These are phyloP conservation scores for Scleroderma citrinum DNA, from an alignment of 768 basidiomycete species.

Conservation along the genomic window DNA sequence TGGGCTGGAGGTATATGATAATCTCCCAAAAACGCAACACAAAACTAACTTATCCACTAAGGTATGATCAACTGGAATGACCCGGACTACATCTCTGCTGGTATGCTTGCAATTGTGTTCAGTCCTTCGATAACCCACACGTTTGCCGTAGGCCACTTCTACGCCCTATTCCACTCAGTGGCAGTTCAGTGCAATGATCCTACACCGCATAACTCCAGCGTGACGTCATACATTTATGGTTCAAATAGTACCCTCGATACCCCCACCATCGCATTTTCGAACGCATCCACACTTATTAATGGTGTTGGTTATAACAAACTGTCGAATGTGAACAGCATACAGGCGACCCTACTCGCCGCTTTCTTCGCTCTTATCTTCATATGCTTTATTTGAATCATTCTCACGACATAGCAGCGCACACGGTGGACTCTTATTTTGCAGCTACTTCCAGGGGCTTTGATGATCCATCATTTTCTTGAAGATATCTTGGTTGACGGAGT, in stretches of 20 bases:
- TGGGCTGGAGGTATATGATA: slow-evolving; percentile 61
- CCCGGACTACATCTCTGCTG: slow-evolving; percentile 68
- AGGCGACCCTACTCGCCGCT: slow-evolving; percentile 9
- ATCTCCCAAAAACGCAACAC: not conserved
- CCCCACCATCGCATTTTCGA: slow-evolving; percentile 54
- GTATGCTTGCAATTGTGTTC: slow-evolving; percentile 21
- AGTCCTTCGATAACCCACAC: not conserved
- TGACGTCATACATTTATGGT: slow-evolving; percentile 62
- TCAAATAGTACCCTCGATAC: slow-evolving; percentile 45
- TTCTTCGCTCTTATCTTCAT: slow-evolving; percentile 10
- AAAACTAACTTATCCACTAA: slow-evolving; percentile 6
- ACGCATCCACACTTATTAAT: slow-evolving; percentile 48
- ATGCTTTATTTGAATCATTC: slow-evolving; percentile 13
- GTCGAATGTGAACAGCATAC: slow-evolving; percentile 5
- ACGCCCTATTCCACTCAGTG: slow-evolving; percentile 56
- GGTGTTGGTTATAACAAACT: slow-evolving; percentile 20
- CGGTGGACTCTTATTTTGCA: too few species aligned
- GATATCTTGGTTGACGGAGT: too few species aligned
- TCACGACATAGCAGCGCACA: not conserved
- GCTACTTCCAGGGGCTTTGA: too few species aligned
- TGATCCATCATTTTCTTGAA: too few species aligned
- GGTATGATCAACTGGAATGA: slow-evolving; percentile 77
- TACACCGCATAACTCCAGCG: slow-evolving; percentile 33
- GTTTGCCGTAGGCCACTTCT: slow-evolving; percentile 53
- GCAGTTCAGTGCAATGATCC: slow-evolving; percentile 59